Percentiles rank a stretch among this genome's conserved stretches.
phyloP scores from a whole-genome alignment of 139 green algal genomes.

The Micromonas commoda region DNA sequence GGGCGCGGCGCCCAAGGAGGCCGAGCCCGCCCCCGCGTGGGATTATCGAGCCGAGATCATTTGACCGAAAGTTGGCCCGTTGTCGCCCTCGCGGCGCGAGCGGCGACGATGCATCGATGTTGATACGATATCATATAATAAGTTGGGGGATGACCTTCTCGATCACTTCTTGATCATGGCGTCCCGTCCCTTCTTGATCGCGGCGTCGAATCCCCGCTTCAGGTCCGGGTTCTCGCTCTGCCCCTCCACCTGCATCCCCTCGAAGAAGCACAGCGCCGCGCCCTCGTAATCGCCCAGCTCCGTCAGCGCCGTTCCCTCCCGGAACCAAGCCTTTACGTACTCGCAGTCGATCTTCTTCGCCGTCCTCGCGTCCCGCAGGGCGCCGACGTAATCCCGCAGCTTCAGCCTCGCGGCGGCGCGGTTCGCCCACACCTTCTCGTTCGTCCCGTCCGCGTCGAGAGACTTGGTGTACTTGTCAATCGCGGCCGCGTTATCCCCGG shows the following conservation, averaged over 20 bases:
- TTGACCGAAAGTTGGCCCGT: neutral
- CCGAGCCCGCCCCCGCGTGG: too few species aligned
- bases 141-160: neutral
- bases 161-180: neutral
- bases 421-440: constrained; percentile 17
- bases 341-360: neutral
- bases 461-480: neutral
- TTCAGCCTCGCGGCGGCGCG: neutral
- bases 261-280: constrained; percentile 12
- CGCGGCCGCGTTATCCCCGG: neutral
- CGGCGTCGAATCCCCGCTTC: constrained; percentile 9
- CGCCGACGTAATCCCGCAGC: neutral
- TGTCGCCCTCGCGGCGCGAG: neutral
- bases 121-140: too few species aligned
- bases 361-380: neutral
- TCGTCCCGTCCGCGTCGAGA: neutral
- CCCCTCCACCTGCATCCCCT: constrained; percentile 14
- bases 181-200: neutral
- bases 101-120: neutral
- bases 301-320: neutral
- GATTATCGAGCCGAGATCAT: too few species aligned
- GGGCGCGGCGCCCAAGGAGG: too few species aligned
- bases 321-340: constrained; percentile 21
- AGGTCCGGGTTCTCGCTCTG: neutral
- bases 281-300: constrained; percentile 11